Evolutionary conservation across 148 eudicot genomes (phyloP), one percentile per base, ranked within the genome.

Genomic region (Rhododendron griersonianum): DNA sequence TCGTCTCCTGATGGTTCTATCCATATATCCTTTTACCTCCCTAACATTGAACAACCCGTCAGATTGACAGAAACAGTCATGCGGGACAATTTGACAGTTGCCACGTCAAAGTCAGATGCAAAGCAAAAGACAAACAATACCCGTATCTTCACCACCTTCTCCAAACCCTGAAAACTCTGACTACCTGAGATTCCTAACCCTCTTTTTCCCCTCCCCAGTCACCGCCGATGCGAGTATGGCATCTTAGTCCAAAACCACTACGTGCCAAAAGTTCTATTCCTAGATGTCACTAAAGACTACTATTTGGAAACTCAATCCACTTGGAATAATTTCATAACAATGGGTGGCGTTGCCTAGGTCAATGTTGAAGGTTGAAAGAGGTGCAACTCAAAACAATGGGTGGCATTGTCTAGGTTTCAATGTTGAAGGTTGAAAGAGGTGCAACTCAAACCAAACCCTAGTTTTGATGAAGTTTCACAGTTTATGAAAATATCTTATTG

Each of bases 251-350:
- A 59, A 59, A 59, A 59, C 67, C 67, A 59, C 67, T 19, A 23
- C 0, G 67, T 19, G 67, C 1, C 19, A 61, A 61, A 61, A 61
- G 9, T 61, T 19, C 25, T 55, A 55, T 55, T 61, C n/a, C 67
- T 61, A 61, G n/a, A 61, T 61, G 10, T 61, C 67, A 61, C 25
- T 61, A 61, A 61, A 14, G 25, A 61, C 30, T 23, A 3, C 23
- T 78, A 19, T 75, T 37, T 37, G 81, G 81, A 80, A 80, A 53
- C 15, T 81, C 19, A 19, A 81, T 55, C 16, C 35, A 82, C 84
- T 82, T 21, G 84, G 51, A 39, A 45, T 15, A 82, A 61, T 59
- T 33, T 11, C 61, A 57, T 57, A 44, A 50, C 25, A 41, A 83
- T 53, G 57, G 14, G 13, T n/a, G 33, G 5, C 1, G 16, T 13